Evolutionary conservation across 2,329 filamentous ascomycete species (phyloP).

Genomic region (Alternaria ethzedia): DNA sequence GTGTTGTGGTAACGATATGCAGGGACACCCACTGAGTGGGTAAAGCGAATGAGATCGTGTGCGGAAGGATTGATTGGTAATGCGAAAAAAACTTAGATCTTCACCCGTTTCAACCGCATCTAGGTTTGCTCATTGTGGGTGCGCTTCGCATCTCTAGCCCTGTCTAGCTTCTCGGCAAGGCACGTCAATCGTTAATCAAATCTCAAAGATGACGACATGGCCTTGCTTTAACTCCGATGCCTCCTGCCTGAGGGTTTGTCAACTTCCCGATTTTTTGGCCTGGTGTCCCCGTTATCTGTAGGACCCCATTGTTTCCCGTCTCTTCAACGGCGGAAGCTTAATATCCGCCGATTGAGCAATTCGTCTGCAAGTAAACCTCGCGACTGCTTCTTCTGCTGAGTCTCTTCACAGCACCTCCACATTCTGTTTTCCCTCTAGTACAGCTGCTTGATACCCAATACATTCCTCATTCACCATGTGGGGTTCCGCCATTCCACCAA

Average conservation of each 20-base stretch:
- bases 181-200: constrained; percentile 13
- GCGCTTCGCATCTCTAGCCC: not conserved
- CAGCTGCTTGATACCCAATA: constrained; percentile 1
- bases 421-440: not conserved
- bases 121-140: not conserved
- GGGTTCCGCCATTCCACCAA: constrained; percentile 23
- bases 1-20: constrained; percentile 2
- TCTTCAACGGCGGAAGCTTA: not conserved
- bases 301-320: not conserved
- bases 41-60: not conserved
- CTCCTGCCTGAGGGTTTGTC: constrained; percentile 16
- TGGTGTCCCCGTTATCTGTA: not conserved
- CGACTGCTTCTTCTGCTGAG: not conserved
- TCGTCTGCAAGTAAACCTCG: not conserved
- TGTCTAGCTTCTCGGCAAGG: constrained; percentile 7
- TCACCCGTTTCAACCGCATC: not conserved
- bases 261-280: constrained; percentile 7
- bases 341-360: not conserved
- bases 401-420: not conserved
- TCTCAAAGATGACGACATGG: constrained; percentile 19
- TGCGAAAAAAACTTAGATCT: constrained; percentile 1
- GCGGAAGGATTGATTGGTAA: constrained; percentile 7
- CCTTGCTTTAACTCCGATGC: constrained; percentile 20
- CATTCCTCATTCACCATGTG: constrained; percentile 26
- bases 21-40: constrained; percentile 2